phyloP scores from a whole-genome alignment of 2,329 filamentous ascomycete species.

The Berkeleyomyces basicola region DNA sequence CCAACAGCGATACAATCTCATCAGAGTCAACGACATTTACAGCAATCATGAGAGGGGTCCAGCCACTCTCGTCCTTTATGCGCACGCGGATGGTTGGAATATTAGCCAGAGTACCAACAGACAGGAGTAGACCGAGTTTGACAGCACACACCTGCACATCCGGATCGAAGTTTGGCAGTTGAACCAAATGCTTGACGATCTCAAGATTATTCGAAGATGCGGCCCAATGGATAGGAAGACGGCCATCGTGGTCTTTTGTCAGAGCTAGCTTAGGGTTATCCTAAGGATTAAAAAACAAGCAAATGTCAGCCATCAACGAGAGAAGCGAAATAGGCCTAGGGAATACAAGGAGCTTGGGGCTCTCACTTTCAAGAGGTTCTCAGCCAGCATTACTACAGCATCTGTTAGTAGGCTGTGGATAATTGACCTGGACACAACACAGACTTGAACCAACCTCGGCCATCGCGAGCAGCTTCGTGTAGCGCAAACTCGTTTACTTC shows the following conservation, averaged over 20 bases:
- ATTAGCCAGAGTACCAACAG: not conserved
- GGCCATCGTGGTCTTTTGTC: constrained; percentile 66
- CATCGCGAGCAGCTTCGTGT: constrained; percentile 74
- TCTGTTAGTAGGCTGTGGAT: too few relatives aligned
- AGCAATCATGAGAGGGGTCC: constrained; percentile 75
- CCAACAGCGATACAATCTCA: constrained; percentile 47
- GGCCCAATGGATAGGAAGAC: constrained; percentile 89
- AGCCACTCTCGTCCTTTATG: constrained; percentile 53
- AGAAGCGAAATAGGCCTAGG: not conserved
- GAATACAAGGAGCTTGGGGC: not conserved
- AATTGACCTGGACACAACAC: too few relatives aligned
- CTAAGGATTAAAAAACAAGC: constrained; percentile 24
- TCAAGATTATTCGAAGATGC: constrained; percentile 63
- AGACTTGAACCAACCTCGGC: constrained; percentile 44
- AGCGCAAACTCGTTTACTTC: constrained; percentile 55
- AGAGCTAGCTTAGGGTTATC: constrained; percentile 63
- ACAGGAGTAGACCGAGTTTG: not conserved
- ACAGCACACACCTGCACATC: constrained; percentile 50
- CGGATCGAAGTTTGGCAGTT: constrained; percentile 60
- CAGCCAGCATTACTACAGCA: not conserved
- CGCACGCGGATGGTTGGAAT: not conserved
- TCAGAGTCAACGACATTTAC: constrained; percentile 58
- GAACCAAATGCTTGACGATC: constrained; percentile 56
- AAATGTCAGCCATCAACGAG: not conserved
- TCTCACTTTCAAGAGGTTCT: constrained; percentile 8